Conservation (phyloP, 441 rosid species). For the Hura crepitans region DNA sequence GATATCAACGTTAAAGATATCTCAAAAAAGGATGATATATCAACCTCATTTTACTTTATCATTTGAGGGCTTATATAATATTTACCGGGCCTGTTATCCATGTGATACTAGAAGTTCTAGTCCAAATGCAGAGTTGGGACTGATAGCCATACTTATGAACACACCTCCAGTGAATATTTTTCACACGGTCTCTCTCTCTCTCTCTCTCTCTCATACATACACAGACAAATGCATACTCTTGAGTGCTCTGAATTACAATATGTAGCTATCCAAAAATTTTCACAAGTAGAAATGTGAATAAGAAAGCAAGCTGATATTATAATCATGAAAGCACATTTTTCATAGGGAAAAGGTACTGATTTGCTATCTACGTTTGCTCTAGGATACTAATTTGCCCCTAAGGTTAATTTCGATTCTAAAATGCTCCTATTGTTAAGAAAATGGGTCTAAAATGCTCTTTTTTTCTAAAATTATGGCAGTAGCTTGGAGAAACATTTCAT, state of each 20-base stretch:
- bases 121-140: constrained; percentile 50
- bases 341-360: too few relatives aligned
- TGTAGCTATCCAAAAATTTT: neutral
- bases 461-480: too few relatives aligned
- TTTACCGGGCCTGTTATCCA: constrained; percentile 47
- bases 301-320: neutral
- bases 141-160: constrained; percentile 62
- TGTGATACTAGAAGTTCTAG: constrained; percentile 28
- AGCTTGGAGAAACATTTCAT: too few relatives aligned
- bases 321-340: too few relatives aligned
- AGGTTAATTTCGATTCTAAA: too few relatives aligned
- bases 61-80: constrained; percentile 52
- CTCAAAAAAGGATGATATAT: constrained; percentile 61
- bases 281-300: neutral
- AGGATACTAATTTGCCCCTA: too few relatives aligned
- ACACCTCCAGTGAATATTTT: constrained; percentile 61
- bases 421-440: too few relatives aligned
- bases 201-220: constrained; percentile 11
- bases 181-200: constrained; percentile 46
- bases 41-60: constrained; percentile 76
- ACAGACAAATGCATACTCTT: neutral
- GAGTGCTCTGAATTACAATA: neutral
- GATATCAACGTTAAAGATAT: constrained; percentile 55
- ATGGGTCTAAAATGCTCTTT: too few relatives aligned
- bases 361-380: too few relatives aligned